phyloP scores from a whole-genome alignment of 179 eudicot genomes.

The Sideroxylon spinosum region DNA sequence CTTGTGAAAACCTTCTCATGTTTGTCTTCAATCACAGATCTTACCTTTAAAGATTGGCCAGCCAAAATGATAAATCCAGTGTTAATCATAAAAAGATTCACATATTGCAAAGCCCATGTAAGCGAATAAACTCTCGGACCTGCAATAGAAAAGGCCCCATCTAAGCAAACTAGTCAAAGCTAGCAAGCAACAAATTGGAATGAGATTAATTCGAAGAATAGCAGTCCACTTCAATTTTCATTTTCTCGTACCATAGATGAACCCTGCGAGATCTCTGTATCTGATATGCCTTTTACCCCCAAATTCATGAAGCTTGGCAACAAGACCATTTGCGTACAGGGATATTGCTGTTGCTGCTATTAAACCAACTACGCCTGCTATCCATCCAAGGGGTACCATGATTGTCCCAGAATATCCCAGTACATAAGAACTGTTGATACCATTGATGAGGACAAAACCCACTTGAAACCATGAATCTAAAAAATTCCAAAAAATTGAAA shows the following conservation, averaged over 20 bases:
- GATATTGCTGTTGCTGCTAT: constrained; percentile 64
- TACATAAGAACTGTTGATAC: constrained; percentile 85
- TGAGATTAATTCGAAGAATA: constrained; percentile 1
- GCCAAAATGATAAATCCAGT: constrained; percentile 82
- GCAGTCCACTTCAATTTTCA: background rate
- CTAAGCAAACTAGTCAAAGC: background rate
- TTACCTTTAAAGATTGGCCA: constrained; percentile 83
- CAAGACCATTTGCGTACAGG: constrained; percentile 68
- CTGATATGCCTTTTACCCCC: constrained; percentile 88
- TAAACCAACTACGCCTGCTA: constrained; percentile 66
- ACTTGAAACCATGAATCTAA: constrained; percentile 96
- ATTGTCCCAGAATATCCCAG: constrained; percentile 80
- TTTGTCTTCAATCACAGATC: background rate
- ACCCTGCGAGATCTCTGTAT: constrained; percentile 93
- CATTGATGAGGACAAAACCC: constrained; percentile 80
- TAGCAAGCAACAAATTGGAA: background rate
- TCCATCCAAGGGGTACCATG: constrained; percentile 95
- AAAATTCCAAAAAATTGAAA: constrained; percentile 12
- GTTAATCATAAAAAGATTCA: constrained; percentile 82
- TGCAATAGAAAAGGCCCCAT: constrained; percentile 21
- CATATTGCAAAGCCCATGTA: constrained; percentile 84
- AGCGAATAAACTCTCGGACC: constrained; percentile 70
- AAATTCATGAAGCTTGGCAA: constrained; percentile 80
- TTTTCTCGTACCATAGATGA: constrained; percentile 59
- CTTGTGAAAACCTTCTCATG: no score